Base-by-base conservation (phyloP, 768 basidiomycete genomes). In the Tulasnella sp. region DNA sequence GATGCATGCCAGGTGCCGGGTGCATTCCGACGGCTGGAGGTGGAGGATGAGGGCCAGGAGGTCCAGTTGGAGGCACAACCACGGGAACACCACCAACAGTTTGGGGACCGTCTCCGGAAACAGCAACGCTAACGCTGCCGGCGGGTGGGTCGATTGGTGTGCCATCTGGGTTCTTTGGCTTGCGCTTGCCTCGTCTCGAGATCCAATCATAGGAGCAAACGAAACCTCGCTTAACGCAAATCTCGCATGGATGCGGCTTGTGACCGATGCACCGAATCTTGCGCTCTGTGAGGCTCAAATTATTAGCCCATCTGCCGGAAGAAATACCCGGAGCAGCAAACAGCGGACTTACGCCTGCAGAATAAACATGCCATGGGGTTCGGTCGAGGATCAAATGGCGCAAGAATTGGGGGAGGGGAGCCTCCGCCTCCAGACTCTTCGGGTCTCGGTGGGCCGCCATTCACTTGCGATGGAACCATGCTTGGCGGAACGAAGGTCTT, bases 191-290 rank as follows among this genome's bases (percentile, higher is more conserved):
- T 34, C 78, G 71, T 21, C 78, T 68, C 5, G 78, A 79, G 18
- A 79, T 79, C 78, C 78, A 79, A 58, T 79, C 78, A 38, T 79
- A 79, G 16, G 71, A 73, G 34, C 78, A 79, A 31, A 79, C 78
- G 56, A 73, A 79, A 12, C 78, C 78, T 6, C 78, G 71, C 56
- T 79, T 79, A 42, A 79, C 78, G 21, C 78, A 79, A 31, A 79
- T 79, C 71, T 79, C 78, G 78, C 78, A 79, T 24, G 78, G 78
- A 68, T 79, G 78, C n/a, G 78, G 78, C 42, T 79, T 79, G 39
- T 79, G 78, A 27, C 78, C 78, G 27, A 79, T 79, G 56, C 78
- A 79, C 12, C 78, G 71, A 56, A 79, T 79, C 71, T 79, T 79
- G 21, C 78, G 68, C 71, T 79, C 78, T 78, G 42, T 24, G 18